Base-by-base conservation (phyloP, 768 basidiomycete species). In the Mycena olivaceomarginata region DNA sequence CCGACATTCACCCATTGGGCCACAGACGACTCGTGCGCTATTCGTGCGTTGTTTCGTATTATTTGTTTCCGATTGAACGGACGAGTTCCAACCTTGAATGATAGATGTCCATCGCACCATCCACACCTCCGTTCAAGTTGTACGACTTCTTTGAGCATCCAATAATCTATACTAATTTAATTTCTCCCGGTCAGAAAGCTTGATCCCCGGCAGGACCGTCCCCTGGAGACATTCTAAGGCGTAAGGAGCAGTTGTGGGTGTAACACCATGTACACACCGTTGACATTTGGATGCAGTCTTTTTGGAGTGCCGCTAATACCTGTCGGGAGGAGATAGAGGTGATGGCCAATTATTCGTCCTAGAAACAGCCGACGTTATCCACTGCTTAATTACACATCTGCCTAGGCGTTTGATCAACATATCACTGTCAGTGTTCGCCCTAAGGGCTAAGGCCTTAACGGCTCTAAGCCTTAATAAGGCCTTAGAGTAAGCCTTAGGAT, bases 171-270 rank as follows among this genome's bases (percentile, higher is more conserved):
- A 56, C 53, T 56, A 11, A 56, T 56, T 22, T n/a, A n/a, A 56
- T 56, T 56, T 56, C n/a, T 56, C 53, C 53, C 4, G 53, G 18
- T 56, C 53, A 56, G 53, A 4, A 15, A 57, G 25, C 25, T 31
- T 56, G 53, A 56, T 57, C 25, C n/a, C 56, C 56, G 56, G 56
- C 56, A 57, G 25, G 56, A 57, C 53, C 53, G 53, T 56, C 53
- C 53, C 53, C 53, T 11, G n/a, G 20, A 56, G 18, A 56, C n/a
- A 56, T 56, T 56, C 53, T 4, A 56, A 56, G 22, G 6, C n/a
- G 53, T 56, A 56, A 56, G 53, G 53, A 56, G 53, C 53, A 56
- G 53, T 20, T 56, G 53, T 56, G 53, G 6, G n/a, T 56, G 4
- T 56, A 22, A 56, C 18, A n/a, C 22, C 53, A 56, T 56, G 53